Conservation (phyloP, 768 basidiomycete species). For the Mycena floridula region DNA sequence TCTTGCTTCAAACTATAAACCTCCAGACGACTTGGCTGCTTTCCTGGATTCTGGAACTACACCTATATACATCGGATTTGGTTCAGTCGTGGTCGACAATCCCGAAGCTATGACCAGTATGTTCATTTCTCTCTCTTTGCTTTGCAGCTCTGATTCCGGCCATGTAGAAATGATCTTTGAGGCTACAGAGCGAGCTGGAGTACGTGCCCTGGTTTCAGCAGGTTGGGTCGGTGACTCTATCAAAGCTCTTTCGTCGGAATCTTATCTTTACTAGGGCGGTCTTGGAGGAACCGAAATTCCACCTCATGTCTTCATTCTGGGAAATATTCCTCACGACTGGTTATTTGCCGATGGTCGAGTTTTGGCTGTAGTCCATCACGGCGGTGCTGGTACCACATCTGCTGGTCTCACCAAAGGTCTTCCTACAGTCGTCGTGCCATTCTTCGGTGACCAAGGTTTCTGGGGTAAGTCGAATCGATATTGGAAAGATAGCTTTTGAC, state of each 20-base stretch:
- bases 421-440: conserved; percentile 58
- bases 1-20: conserved; percentile 40
- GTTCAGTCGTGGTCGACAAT: conserved; percentile 55
- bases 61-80: conserved; percentile 64
- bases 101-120: conserved; percentile 44
- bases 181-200: conserved; percentile 47
- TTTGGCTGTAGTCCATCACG: conserved; percentile 56
- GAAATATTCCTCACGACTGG: conserved; percentile 67
- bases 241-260: background rate
- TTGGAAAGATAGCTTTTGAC: conserved; percentile 13
- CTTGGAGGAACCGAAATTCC: conserved; percentile 49
- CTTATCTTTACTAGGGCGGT: conserved; percentile 33
- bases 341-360: conserved; percentile 51
- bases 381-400: conserved; percentile 63
- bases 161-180: conserved; percentile 48
- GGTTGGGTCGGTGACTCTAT: conserved; percentile 42
- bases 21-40: conserved; percentile 36
- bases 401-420: conserved; percentile 52
- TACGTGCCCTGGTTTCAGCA: conserved; percentile 55
- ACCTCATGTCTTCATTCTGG: conserved; percentile 52
- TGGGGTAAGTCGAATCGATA: conserved; percentile 32
- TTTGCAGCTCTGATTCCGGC: background rate
- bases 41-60: conserved; percentile 45
- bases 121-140: conserved; percentile 5
- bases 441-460: conserved; percentile 61